Conservation (phyloP, 2,329 filamentous ascomycete species). For the Grosmannia huntii region DNA sequence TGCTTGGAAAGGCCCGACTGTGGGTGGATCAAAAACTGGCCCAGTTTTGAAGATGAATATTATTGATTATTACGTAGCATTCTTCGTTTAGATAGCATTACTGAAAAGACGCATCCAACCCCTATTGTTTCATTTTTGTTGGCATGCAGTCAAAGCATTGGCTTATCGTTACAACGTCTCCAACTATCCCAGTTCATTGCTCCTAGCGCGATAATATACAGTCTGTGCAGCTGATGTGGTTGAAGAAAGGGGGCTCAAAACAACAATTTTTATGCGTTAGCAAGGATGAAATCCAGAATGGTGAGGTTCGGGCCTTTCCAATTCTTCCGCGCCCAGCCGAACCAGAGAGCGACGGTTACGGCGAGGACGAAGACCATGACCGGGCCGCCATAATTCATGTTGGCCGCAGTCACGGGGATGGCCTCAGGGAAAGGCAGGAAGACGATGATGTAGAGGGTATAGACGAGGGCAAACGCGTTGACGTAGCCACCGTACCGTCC, state of each 20-base stretch:
- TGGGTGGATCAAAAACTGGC: too few relatives aligned
- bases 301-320: conserved; percentile 10
- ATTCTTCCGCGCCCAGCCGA: conserved; percentile 5
- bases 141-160: background rate
- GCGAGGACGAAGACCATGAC: conserved; percentile 3
- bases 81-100: too few relatives aligned
- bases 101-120: too few relatives aligned
- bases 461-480: conserved; percentile 9
- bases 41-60: too few relatives aligned
- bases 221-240: background rate
- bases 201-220: background rate
- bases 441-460: conserved; percentile 9
- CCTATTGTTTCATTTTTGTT: background rate
- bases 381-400: conserved; percentile 10
- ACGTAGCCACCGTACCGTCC: conserved; percentile 5
- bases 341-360: conserved; percentile 4
- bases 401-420: conserved; percentile 9
- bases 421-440: conserved; percentile 10
- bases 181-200: background rate
- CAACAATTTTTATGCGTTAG: background rate
- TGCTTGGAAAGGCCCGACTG: too few relatives aligned
- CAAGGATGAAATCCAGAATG: conserved; percentile 7
- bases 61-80: too few relatives aligned
- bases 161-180: background rate
- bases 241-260: background rate